These are phyloP conservation scores for Pestalotiopsis sp. DNA, from an alignment of 2,329 filamentous ascomycete genomes.

Conservation along the genomic window DNA sequence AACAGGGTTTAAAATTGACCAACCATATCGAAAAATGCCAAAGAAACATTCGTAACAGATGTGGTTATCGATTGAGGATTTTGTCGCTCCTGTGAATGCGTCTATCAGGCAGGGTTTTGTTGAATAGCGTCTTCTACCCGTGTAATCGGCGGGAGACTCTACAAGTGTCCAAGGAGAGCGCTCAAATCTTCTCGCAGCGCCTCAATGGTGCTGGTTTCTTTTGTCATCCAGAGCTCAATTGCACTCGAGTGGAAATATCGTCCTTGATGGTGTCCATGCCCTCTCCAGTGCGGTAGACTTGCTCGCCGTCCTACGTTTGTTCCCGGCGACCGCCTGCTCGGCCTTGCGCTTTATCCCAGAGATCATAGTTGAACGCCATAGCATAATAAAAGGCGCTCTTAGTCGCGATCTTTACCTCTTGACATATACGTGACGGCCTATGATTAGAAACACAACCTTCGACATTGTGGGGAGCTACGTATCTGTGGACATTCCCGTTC, in stretches of 20 bases:
- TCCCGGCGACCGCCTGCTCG: background rate
- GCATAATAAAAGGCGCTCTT: too few species aligned
- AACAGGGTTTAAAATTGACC: background rate
- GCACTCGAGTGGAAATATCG: background rate
- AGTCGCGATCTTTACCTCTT: too few species aligned
- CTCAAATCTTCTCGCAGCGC: too few species aligned
- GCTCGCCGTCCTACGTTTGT: conserved; percentile 17
- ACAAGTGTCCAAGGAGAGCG: too few species aligned
- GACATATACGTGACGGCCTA: too few species aligned
- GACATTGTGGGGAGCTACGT: too few species aligned
- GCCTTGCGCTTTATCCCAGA: background rate
- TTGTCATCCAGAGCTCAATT: background rate
- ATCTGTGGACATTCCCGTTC: too few species aligned
- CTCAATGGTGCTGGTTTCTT: too few species aligned
- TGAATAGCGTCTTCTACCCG: too few species aligned
- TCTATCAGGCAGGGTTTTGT: too few species aligned
- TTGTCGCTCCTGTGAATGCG: background rate
- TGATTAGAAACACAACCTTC: too few species aligned
- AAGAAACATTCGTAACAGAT: background rate
- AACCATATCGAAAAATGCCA: background rate
- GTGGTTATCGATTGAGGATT: background rate
- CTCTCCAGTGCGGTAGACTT: conserved; percentile 16
- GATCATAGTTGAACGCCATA: conserved; percentile 13
- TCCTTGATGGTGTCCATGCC: background rate
- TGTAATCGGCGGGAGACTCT: too few species aligned